phyloP scores from a whole-genome alignment of 148 eudicot genomes.

The Spergularia bocconei region DNA sequence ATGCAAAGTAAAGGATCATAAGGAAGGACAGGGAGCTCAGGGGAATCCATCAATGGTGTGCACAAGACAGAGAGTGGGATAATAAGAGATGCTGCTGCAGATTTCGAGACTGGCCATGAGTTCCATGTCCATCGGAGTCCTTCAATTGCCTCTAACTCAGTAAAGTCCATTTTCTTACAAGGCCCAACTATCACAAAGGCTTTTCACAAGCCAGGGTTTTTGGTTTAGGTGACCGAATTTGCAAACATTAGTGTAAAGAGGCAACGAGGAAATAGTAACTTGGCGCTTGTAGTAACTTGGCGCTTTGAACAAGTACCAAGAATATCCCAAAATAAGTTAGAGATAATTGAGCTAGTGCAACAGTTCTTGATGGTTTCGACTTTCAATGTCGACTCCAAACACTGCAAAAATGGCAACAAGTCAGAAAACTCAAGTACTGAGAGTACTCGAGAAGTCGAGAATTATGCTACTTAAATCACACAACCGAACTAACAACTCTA shows the following conservation, averaged over 20 bases:
- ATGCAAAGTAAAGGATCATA: slow-evolving; percentile 74
- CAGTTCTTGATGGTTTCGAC: background rate
- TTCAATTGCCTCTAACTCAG: slow-evolving; percentile 81
- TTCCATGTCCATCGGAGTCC: slow-evolving; percentile 95
- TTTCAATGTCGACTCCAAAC: background rate
- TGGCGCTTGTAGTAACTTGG: background rate
- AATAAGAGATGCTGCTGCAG: slow-evolving; percentile 45
- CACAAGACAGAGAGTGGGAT: slow-evolving; percentile 75
- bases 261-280: too few relatives aligned
- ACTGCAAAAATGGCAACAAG: slow-evolving; percentile 10
- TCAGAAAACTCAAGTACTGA: background rate
- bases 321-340: background rate
- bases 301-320: background rate
- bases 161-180: slow-evolving; percentile 58
- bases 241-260: too few relatives aligned
- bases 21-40: slow-evolving; percentile 69
- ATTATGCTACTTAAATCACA: too few relatives aligned
- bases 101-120: slow-evolving; percentile 73
- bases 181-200: background rate
- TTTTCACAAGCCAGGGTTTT: too few relatives aligned
- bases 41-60: slow-evolving; percentile 66
- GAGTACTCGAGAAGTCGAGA: too few relatives aligned
- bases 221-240: too few relatives aligned
- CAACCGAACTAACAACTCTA: background rate
- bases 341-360: background rate